Evolutionary conservation across 495 filamentous ascomycete species (phyloP), one percentile per base, ranked within the genome.

Genomic region (Ramalina peruviana): DNA sequence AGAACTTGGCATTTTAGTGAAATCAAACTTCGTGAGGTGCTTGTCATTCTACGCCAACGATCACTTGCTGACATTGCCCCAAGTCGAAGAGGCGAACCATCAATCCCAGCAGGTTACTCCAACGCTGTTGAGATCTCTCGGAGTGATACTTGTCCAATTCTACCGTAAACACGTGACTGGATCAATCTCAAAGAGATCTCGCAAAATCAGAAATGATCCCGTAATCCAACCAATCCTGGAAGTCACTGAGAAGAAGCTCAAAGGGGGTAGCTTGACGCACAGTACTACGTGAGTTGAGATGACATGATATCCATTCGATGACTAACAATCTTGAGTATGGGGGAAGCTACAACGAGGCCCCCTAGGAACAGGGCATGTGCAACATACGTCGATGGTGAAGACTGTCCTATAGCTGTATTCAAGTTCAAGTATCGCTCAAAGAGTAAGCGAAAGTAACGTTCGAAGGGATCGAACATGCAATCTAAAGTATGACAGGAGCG

Each of bases 381-480:
- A 6, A 26, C 15, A 25, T 10, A 3, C 20, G 1, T 46, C 4
- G 30, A 39, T 12, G 13, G 13, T n/a, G 21, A 51, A 33, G 13
- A 36, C 6, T 23, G 23, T 6, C 51, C 51, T 15, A 16, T 49
- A 9, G 27, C 40, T 16, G 39, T 43, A 5, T 49, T 49, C 21
- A 27, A 33, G 3, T 49, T 45, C 33, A 54, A 54, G 6, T 54
- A 54, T 46, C 27, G 51, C 17, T 54, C 51, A 3, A 41, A 20
- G 15, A 42, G 51, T 49, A n/a, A 25, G 51, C 15, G 1, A 5
- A 16, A 4, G 12, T 36, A 4, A 6, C 12, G n/a, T 36, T 21
- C 6, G 4, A 23, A 11, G 16, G 9, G 11, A 6, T 25, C 15
- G 3, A 26, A 41, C 15, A 7, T 11, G 10, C 37, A 26, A 20